These are phyloP conservation scores for Sphaerulina musiva DNA, from an alignment of 2,329 filamentous ascomycete genomes.

Conservation along the genomic window DNA sequence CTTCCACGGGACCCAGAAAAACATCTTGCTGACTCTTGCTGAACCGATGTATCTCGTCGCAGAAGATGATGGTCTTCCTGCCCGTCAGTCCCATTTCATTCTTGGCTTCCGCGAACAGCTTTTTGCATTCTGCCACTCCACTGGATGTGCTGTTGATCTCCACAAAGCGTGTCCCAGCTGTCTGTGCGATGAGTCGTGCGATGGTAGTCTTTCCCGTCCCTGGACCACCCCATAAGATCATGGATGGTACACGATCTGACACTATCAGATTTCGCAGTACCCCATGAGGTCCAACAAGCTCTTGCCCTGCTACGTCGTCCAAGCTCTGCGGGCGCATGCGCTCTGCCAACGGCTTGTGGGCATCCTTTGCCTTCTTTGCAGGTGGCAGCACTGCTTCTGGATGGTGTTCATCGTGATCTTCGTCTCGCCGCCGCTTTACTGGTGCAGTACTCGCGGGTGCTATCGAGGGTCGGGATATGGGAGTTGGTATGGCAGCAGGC, in stretches of 20 bases:
- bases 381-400: slow-evolving; percentile 37
- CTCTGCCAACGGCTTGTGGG: slow-evolving; percentile 77
- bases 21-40: slow-evolving; percentile 90
- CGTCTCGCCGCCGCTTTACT: slow-evolving; percentile 26
- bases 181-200: slow-evolving; percentile 77
- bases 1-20: slow-evolving; percentile 86
- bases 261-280: slow-evolving; percentile 82
- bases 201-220: slow-evolving; percentile 89
- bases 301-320: slow-evolving; percentile 84
- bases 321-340: slow-evolving; percentile 81
- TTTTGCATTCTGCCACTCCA: slow-evolving; percentile 85
- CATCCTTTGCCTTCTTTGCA: slow-evolving; percentile 62
- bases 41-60: slow-evolving; percentile 93
- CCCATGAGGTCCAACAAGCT: slow-evolving; percentile 78
- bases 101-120: slow-evolving; percentile 76
- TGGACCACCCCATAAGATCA: slow-evolving; percentile 85
- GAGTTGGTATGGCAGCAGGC: slow-evolving; percentile 15
- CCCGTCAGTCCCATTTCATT: slow-evolving; percentile 76
- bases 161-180: slow-evolving; percentile 77
- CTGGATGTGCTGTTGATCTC: slow-evolving; percentile 92
- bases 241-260: slow-evolving; percentile 76
- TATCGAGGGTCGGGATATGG: slow-evolving; percentile 4
- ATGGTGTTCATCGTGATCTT: slow-evolving; percentile 18
- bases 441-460: slow-evolving; percentile 23
- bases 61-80: slow-evolving; percentile 90